Evolutionary conservation across 2,329 filamentous ascomycete genomes (phyloP).

Genomic region (Dactylellina cionopaga): DNA sequence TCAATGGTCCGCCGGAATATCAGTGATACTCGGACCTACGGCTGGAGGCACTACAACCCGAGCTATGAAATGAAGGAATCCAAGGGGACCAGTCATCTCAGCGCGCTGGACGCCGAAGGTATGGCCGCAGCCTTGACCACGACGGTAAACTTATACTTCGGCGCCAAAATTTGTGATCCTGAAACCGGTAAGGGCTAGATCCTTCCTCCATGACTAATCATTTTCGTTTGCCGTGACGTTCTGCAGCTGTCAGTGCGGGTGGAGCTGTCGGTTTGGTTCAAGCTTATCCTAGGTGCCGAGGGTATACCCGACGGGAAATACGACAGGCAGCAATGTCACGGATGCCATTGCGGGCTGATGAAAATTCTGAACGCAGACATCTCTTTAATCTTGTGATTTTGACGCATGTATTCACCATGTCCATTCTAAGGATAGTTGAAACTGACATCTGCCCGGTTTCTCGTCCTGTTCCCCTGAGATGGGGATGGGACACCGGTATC

Average conservation of each 20-base stretch:
- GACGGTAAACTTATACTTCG: conserved; percentile 57
- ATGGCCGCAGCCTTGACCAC: conserved; percentile 56
- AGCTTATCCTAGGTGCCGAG: conserved; percentile 25
- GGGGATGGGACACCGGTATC: conserved; percentile 7
- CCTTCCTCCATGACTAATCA: not conserved
- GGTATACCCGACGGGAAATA: conserved; percentile 45
- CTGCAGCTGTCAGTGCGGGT: conserved; percentile 45
- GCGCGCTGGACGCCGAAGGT: conserved; percentile 54
- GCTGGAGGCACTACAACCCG: conserved; percentile 56
- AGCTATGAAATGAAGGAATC: conserved; percentile 56
- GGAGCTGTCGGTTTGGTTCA: conserved; percentile 51
- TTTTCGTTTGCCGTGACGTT: conserved; percentile 20
- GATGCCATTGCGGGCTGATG: not conserved
- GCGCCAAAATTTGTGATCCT: conserved; percentile 55
- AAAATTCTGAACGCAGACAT: conserved; percentile 12
- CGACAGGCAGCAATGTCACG: conserved; percentile 48
- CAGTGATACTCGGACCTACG: conserved; percentile 54
- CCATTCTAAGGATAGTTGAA: not conserved
- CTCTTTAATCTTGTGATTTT: not conserved
- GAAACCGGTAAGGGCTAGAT: conserved; percentile 50
- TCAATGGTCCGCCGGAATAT: conserved; percentile 55
- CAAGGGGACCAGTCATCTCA: conserved; percentile 56
- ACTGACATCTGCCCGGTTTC: conserved; percentile 33
- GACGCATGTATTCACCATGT: conserved; percentile 24
- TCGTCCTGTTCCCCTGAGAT: not conserved